Evolutionary conservation across 2,329 filamentous ascomycete genomes (phyloP), one percentile per base, ranked within the genome.

Genomic region (Aspergillus sojae): DNA sequence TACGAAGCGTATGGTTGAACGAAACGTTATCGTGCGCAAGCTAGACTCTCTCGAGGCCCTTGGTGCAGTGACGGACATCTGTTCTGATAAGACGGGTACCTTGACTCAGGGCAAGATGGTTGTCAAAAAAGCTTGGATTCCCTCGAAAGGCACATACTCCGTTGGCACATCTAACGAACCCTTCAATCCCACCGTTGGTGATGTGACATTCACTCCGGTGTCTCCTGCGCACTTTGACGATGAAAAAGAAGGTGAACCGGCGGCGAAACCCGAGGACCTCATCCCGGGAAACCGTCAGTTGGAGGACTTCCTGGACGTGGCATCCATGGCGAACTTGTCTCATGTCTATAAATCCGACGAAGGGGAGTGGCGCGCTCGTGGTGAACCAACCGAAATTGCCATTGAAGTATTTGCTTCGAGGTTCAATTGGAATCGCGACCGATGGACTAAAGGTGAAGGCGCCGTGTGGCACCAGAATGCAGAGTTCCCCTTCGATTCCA

Each of bases 401-500:
- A 88, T 91, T 39, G 88, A 91, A 67, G 89, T 91, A 0, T 90
- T 91, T 71, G 87, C 88, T 21, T 85, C 84, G 45, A 84, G 89
- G 9, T 91, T 91, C 72, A 80, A 85, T 61, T 86, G 85, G 81
- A 87, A 87, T 69, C 82, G 85, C 16, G 77, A 81, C 12, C 77
- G 79, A 9, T 82, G 85, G 63, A 82, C 81, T 0, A 76, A 78
- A n/a, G 83, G 81, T 1, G 75, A 83, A 2, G 72, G 73, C 1
- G 77, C 82, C 1, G 70, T 79, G 11, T 88, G 85, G 85, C 80
- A 79, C 43, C 80, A 88, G 67, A 75, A 88, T 12, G 85, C 86
- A 1, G 89, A 91, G 70, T 90, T 88, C 60, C 89, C 88, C 0
- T 91, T 91, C 66, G 89, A 91, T 70, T 91, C 88, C 0, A 85